Conservation (phyloP, 441 rosid genomes). For the Bruguiera hainesii region DNA sequence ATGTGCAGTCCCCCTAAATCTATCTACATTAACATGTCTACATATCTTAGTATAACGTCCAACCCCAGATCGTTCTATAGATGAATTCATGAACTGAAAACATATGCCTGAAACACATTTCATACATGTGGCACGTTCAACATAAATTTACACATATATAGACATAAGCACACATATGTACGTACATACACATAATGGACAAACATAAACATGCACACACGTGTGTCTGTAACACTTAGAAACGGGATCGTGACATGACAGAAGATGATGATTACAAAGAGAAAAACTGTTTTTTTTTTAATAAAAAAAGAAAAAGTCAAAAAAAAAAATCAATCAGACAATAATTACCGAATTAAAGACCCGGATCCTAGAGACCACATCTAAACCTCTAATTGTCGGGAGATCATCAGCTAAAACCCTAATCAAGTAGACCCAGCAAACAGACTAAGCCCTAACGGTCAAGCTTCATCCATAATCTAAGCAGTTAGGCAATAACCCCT, state of each 20-base stretch:
- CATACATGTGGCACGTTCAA: too few species aligned
- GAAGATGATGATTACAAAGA: constrained; percentile 2
- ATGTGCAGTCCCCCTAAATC: not conserved
- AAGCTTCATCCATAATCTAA: constrained; percentile 10
- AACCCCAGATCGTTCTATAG: too few species aligned
- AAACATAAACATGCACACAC: not conserved
- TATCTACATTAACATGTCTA: not conserved
- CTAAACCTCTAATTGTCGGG: constrained; percentile 10
- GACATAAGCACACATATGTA: too few species aligned
- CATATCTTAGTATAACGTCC: too few species aligned
- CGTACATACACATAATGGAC: not conserved
- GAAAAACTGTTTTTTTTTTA: not conserved
- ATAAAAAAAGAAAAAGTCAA: not conserved
- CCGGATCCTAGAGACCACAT: constrained; percentile 21
- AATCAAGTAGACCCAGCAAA: constrained; percentile 25
- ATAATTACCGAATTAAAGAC: constrained; percentile 2
- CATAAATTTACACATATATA: not conserved
- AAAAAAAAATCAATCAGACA: not conserved
- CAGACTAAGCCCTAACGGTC: constrained; percentile 23
- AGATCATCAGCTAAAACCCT: constrained; percentile 33
- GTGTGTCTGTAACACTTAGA: constrained; percentile 7
- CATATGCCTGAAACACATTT: too few species aligned
- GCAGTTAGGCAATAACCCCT: not conserved
- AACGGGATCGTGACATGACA: not conserved
- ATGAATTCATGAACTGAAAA: too few species aligned